A percentile compares a stretch with the other conserved stretches of the same genome.
Conservation (phyloP, 2,329 filamentous ascomycete species). For the Hypoxylon rubiginosum region DNA sequence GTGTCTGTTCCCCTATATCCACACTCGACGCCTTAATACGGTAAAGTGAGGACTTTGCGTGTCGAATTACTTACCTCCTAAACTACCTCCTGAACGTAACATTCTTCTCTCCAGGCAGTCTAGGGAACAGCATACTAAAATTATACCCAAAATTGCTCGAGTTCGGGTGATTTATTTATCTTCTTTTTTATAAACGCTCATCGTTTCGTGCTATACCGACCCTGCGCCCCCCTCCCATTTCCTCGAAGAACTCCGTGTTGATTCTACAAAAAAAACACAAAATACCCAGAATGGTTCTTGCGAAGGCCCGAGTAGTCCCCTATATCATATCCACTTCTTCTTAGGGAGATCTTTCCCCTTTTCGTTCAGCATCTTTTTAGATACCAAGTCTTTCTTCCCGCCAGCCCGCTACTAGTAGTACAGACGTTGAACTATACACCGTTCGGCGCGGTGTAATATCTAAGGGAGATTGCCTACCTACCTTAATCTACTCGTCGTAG, state of each 20-base stretch:
- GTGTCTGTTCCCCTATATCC: not conserved
- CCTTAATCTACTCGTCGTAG: constrained; percentile 51
- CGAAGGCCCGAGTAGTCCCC: not conserved
- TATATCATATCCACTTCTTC: not conserved
- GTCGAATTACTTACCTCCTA: too few species aligned
- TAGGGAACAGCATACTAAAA: too few species aligned
- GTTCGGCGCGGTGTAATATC: too few species aligned
- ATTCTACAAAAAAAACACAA: constrained; percentile 18
- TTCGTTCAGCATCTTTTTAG: not conserved
- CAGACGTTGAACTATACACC: not conserved
- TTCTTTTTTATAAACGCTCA: not conserved
- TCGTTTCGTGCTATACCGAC: constrained; percentile 14
- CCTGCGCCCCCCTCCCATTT: not conserved
- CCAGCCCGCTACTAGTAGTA: constrained; percentile 1
- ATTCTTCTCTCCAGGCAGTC: too few species aligned
- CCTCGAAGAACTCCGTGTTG: constrained; percentile 14
- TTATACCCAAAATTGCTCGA: not conserved
- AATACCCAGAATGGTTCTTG: not conserved
- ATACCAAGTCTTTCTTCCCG: not conserved
- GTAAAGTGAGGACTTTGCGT: too few species aligned
- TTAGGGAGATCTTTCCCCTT: not conserved
- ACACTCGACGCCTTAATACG: too few species aligned
- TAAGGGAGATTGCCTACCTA: too few species aligned
- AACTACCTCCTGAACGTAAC: too few species aligned
- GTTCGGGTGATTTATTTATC: constrained; percentile 12